Evolutionary conservation across 2,329 filamentous ascomycete species (phyloP).

Genomic region (Ophiostoma sp.): DNA sequence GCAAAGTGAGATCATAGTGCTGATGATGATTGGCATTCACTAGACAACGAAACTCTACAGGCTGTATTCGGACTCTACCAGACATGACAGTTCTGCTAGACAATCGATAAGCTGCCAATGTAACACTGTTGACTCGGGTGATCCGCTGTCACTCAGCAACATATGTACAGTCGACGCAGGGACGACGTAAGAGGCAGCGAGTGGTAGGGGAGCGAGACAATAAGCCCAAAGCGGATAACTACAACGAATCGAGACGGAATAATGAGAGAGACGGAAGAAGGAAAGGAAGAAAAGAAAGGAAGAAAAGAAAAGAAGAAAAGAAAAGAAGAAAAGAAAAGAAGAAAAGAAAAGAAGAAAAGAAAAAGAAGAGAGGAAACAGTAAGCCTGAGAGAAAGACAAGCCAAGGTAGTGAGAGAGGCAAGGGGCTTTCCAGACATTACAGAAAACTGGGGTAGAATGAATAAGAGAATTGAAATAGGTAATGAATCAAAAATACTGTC

Average conservation of each 20-base stretch:
- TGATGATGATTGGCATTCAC: too few species aligned
- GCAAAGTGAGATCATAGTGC: too few species aligned
- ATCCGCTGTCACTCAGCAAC: not conserved
- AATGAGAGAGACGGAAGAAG: not conserved
- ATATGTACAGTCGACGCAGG: not conserved
- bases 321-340: not conserved
- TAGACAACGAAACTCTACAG: not conserved
- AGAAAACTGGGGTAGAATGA: too few species aligned
- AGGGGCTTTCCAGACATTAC: not conserved
- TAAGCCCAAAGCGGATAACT: slow-evolving; percentile 4
- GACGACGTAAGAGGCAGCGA: not conserved
- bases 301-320: not conserved
- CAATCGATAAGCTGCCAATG: not conserved
- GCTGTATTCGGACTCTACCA: too few species aligned
- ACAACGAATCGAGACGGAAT: not conserved
- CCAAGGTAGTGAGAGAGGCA: not conserved
- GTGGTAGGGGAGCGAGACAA: slow-evolving; percentile 7
- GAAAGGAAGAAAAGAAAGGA: not conserved
- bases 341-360: not conserved
- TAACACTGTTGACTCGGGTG: not conserved
- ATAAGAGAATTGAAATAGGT: too few species aligned
- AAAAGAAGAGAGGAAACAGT: not conserved
- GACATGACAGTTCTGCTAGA: too few species aligned
- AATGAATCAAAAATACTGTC: too few species aligned
- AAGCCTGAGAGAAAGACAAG: not conserved